Base-by-base conservation (phyloP, 352 stramenopile genomes). In the Elongisporangium undulatum region DNA sequence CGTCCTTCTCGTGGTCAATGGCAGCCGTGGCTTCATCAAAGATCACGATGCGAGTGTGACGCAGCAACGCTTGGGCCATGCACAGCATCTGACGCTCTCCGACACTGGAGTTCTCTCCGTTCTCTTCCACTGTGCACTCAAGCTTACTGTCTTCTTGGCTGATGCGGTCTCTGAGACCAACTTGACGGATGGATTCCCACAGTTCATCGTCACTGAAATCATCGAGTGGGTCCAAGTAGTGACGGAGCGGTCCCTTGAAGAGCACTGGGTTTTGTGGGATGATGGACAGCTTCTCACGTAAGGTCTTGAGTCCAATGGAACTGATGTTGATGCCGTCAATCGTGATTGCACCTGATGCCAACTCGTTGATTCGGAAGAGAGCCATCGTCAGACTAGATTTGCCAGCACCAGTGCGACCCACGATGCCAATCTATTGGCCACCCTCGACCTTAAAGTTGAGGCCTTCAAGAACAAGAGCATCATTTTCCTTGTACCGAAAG, bases 241-340 rank as follows among this genome's bases (percentile, higher is more conserved):
- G 62, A 23, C 88, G 71, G 13, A 98, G 53, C n/a, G 88, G 88
- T 10, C 79, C 89, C n/a, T 77, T 75, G 65, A 98, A 96, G 15
- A 98, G 65, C 13, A 98, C 86, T 1, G 88, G 90, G 57, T 62
- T 97, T 68, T 98, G 92, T 16, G 93, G 87, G 48, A 98, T 96
- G 49, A 98, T 92, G 3, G 85, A 83, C 41, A 95, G 52, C 10
- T 63, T 75, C 21, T 81, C 60, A 39, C 90, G 77, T 15, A 97
- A 70, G 51, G 87, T 72, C 15, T 70, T 64, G 19, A 98, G 67
- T 16, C 77, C 69, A 2, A 98, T 56, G 22, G 56, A 79, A 2
- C 61, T 59, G 13, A 97, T 55, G 65, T 97, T 64, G 9, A 96
- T 62, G 8, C 87, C 89, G 66, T 97, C 88, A 21, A 98, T 75